phyloP scores from a whole-genome alignment of 306 rosid species.

The Corylus americana region DNA sequence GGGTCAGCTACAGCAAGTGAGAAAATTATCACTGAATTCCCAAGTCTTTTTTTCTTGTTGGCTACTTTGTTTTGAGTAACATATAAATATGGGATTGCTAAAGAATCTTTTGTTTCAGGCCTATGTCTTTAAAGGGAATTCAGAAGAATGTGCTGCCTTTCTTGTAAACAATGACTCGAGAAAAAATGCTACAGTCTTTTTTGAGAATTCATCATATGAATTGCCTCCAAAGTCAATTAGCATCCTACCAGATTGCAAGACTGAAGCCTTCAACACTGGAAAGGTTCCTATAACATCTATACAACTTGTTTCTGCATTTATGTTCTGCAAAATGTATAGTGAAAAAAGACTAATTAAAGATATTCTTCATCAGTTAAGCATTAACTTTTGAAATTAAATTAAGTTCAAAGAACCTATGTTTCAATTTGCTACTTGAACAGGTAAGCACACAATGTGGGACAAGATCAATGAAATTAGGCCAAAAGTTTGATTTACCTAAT shows the following conservation, averaged over 20 bases:
- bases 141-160: conserved; percentile 17
- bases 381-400: not conserved
- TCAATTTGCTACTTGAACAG: not conserved
- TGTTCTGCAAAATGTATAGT: not conserved
- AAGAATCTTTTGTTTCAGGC: not conserved
- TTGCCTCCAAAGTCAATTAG: conserved; percentile 16
- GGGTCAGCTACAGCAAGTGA: conserved; percentile 7
- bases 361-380: not conserved
- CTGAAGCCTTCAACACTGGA: conserved; percentile 14
- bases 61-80: not conserved
- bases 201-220: not conserved
- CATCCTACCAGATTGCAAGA: conserved; percentile 15
- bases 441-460: not conserved
- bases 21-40: not conserved
- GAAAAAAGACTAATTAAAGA: not conserved
- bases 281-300: not conserved
- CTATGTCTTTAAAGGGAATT: conserved; percentile 5
- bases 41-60: not conserved
- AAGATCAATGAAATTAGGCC: conserved; percentile 6
- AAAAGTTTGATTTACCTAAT: not conserved
- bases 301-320: not conserved
- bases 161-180: conserved; percentile 6
- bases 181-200: not conserved
- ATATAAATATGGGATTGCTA: not conserved
- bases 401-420: not conserved